phyloP scores from a whole-genome alignment of 2,329 filamentous ascomycete species.

The Xylaria sp. region DNA sequence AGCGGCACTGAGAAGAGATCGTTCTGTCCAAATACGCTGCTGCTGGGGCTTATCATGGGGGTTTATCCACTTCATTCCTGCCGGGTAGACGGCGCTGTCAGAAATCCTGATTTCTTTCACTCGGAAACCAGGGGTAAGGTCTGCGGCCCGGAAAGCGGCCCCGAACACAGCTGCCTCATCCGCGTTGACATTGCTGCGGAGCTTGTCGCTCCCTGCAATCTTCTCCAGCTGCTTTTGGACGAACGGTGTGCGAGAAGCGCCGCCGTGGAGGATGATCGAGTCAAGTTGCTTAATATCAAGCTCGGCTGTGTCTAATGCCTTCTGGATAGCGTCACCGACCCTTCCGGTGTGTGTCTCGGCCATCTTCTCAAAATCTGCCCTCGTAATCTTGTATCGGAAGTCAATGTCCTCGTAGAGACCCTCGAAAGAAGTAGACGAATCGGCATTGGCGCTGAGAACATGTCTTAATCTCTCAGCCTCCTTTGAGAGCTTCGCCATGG shows the following conservation, averaged over 20 bases:
- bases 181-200: constrained; percentile 92
- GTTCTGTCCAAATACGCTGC: constrained; percentile 81
- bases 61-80: constrained; percentile 73
- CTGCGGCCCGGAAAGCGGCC: constrained; percentile 89
- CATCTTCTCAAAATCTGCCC: constrained; percentile 80
- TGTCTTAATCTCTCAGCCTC: constrained; percentile 87
- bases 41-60: constrained; percentile 71
- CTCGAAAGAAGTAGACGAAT: constrained; percentile 81
- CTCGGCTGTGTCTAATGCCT: constrained; percentile 73
- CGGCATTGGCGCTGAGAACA: constrained; percentile 88
- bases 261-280: constrained; percentile 91
- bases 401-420: constrained; percentile 89
- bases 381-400: constrained; percentile 86
- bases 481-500: constrained; percentile 88
- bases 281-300: constrained; percentile 77
- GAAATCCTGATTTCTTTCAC: constrained; percentile 92
- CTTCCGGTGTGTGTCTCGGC: constrained; percentile 68
- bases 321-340: constrained; percentile 69
- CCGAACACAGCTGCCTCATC: constrained; percentile 97
- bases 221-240: constrained; percentile 88
- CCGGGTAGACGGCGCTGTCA: constrained; percentile 76
- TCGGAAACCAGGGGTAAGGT: constrained; percentile 91
- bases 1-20: constrained; percentile 72
- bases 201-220: constrained; percentile 73
- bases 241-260: constrained; percentile 87